Evolutionary conservation across 108 stramenopile species (phyloP).

Genomic region (Chaetoceros tenuissimus): DNA sequence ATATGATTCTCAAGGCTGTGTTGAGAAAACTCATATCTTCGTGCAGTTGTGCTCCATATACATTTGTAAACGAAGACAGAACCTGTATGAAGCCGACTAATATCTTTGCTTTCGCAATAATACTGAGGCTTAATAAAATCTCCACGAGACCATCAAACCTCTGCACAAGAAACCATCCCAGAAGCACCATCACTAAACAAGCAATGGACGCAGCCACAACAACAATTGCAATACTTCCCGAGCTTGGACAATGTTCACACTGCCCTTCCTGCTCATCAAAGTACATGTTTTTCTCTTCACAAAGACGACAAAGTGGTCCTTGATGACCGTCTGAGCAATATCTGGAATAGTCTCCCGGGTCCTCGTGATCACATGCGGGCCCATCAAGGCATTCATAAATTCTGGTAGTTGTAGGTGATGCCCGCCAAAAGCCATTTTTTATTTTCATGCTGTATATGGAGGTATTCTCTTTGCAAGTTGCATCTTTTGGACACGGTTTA

Average conservation of each 20-base stretch:
- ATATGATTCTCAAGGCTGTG: too few relatives aligned
- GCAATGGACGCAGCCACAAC: neutral
- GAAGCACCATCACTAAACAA: neutral
- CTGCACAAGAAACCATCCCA: neutral
- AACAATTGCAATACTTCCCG: too few relatives aligned
- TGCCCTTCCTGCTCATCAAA: neutral
- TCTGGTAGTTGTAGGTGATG: neutral
- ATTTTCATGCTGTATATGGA: neutral
- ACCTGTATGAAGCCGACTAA: neutral
- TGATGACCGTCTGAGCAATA: neutral
- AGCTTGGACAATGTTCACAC: neutral
- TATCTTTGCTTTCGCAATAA: neutral
- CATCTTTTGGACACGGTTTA: neutral
- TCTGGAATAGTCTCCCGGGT: too few relatives aligned
- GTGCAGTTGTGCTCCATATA: neutral
- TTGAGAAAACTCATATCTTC: too few relatives aligned
- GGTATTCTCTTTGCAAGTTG: neutral
- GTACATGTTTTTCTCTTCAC: neutral
- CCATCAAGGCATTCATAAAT: neutral
- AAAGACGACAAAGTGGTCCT: neutral
- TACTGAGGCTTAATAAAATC: neutral
- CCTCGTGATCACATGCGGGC: neutral
- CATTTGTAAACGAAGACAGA: neutral
- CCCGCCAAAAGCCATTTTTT: neutral
- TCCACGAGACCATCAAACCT: neutral